Percentiles rank a stretch among this genome's conserved stretches.
phyloP scores from a whole-genome alignment of 768 basidiomycete species.

The Naematelia aurantialba region DNA sequence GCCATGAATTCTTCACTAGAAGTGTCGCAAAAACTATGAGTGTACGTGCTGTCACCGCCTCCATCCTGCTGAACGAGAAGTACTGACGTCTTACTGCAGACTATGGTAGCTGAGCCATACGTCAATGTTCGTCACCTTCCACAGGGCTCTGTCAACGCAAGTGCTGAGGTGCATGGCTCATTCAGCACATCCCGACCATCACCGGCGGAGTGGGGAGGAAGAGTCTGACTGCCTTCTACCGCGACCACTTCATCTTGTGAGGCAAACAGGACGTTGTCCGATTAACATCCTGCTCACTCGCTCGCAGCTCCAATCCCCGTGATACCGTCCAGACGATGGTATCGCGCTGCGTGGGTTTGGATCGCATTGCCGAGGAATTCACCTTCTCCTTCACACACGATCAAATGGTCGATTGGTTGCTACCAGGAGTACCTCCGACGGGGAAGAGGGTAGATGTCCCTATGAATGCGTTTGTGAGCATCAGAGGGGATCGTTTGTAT shows the following conservation, averaged over 20 bases:
- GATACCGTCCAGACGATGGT: constrained; percentile 55
- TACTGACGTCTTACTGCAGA: constrained; percentile 3
- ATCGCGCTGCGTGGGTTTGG: constrained; percentile 51
- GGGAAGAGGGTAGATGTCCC: constrained; percentile 57
- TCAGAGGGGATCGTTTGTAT: constrained; percentile 57
- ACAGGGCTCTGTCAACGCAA: no score
- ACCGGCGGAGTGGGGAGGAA: constrained; percentile 60
- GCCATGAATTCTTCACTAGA: constrained; percentile 55
- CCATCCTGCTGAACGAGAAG: no score
- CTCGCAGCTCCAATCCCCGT: constrained; percentile 45
- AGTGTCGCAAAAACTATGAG: constrained; percentile 48
- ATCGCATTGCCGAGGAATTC: constrained; percentile 58
- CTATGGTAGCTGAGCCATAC: constrained; percentile 5
- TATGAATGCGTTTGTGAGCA: constrained; percentile 60
- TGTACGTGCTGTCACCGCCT: constrained; percentile 19
- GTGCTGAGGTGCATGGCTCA: background rate
- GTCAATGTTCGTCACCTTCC: no score
- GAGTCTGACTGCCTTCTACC: constrained; percentile 57
- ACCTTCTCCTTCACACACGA: constrained; percentile 51
- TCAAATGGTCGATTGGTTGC: constrained; percentile 31
- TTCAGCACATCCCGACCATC: constrained; percentile 36
- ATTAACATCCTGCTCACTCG: background rate
- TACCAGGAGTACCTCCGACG: constrained; percentile 59
- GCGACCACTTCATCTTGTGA: constrained; percentile 38
- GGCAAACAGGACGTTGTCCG: background rate